Evolutionary conservation across 345 rosid genomes (phyloP), one percentile per base, ranked within the genome.

Genomic region (Populus simonii): DNA sequence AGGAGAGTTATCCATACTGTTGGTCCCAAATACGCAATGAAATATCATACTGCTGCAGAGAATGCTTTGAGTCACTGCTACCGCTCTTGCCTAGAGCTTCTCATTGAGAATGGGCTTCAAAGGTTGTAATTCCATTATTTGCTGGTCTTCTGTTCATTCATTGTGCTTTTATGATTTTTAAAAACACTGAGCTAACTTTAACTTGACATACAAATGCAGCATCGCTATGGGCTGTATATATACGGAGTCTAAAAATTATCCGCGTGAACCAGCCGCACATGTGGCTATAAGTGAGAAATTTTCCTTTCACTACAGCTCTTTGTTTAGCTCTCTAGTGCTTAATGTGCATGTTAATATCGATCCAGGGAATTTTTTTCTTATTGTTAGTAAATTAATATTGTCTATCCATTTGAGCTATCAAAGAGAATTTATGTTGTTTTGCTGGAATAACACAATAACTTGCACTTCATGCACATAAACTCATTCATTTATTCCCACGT

Each of bases 11-110:
- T 96, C 79, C 99, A 96, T 77, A 93, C 99, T 8, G 98, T 96
- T 78, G 99, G 99, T 63, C 99, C 99, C 66, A 96, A 93, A 83
- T 93, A 96, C 86, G 99, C 97, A 25, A 93, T 88, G 43, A 93
- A 96, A 82, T 96, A 96, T 87, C 99, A 96, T 75, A 93, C 97
- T 78, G 99, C 99, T 71, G 99, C 99, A 1, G 99, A 96, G 87
- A 96, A 92, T 87, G 99, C 99, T 84, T 82, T 96, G 84, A 96
- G 99, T 85, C 99, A 93, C 75, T 93, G 99, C 85, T 96, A 96
- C 68, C 88, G 97, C 31, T 91, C 99, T 84, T 96, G 97, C 86
- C 92, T 96, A 73, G 99, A 96, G 85, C 90, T 92, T 78, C 90
- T 96, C 22, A 90, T 93, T 83, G 99, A 96, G 63, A 89, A 89